Conservation (phyloP, 2,329 filamentous ascomycete species). For the Leptographium lundbergii region DNA sequence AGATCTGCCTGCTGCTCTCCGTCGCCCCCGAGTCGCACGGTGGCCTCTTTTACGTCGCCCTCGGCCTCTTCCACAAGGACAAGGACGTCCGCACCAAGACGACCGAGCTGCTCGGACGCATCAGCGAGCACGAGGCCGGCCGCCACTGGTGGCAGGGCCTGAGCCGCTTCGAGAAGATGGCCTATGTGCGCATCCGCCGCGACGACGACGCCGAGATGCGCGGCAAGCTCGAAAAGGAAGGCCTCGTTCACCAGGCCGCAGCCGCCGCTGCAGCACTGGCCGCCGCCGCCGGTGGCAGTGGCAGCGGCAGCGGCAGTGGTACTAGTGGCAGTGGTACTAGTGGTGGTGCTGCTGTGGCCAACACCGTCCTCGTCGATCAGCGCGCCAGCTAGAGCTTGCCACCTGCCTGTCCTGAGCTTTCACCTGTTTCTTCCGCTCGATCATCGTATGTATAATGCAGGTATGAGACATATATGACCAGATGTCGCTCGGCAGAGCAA, state of each 20-base stretch:
- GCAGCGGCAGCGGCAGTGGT: not conserved
- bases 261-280: not conserved
- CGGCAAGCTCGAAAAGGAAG: slow-evolving; percentile 32
- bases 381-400: slow-evolving; percentile 29
- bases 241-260: slow-evolving; percentile 16
- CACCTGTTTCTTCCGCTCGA: not conserved
- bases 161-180: slow-evolving; percentile 79
- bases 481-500: not conserved
- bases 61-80: slow-evolving; percentile 86
- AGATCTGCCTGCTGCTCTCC: slow-evolving; percentile 71
- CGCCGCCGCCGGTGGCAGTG: not conserved
- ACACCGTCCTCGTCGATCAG: slow-evolving; percentile 21
- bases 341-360: not conserved
- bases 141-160: slow-evolving; percentile 84
- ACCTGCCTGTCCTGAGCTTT: not conserved
- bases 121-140: slow-evolving; percentile 78
- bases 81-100: slow-evolving; percentile 65
- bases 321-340: not conserved
- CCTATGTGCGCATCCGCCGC: slow-evolving; percentile 65
- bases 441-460: not conserved
- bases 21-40: slow-evolving; percentile 77
- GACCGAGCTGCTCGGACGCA: slow-evolving; percentile 67
- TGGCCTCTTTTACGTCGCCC: slow-evolving; percentile 78
- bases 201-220: slow-evolving; percentile 44
- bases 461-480: not conserved